Evolutionary conservation across 371 early-diverging fungal genomes (phyloP).

Genomic region (Mortierella sp.): DNA sequence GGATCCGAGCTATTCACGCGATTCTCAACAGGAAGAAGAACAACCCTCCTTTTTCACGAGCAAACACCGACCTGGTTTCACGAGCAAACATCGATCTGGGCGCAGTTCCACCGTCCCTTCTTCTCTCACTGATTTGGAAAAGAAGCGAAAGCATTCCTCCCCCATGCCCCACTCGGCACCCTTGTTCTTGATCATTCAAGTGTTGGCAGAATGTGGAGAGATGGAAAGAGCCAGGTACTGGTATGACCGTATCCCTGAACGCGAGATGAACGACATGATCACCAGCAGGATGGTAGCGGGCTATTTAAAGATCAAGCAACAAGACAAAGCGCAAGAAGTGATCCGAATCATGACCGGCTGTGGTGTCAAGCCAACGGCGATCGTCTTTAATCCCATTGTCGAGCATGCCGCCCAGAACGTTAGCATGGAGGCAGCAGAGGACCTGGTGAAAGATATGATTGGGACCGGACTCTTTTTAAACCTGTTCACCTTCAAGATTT

Average conservation of each 20-base stretch:
- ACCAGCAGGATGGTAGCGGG: conserved; percentile 50
- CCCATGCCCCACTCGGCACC: conserved; percentile 47
- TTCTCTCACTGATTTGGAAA: background rate
- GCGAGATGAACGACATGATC: conserved; percentile 37
- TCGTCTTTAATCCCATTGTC: conserved; percentile 47
- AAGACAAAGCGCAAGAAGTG: conserved; percentile 46
- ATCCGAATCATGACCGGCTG: conserved; percentile 48
- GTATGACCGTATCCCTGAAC: conserved; percentile 44
- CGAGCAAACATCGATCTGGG: too few species aligned
- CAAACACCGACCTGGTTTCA: too few species aligned
- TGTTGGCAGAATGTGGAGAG: conserved; percentile 40
- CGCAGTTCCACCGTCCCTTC: background rate
- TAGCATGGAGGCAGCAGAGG: conserved; percentile 42
- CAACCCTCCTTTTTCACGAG: conserved; percentile 35
- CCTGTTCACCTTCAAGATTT: conserved; percentile 42
- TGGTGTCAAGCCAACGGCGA: conserved; percentile 48
- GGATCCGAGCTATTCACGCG: conserved; percentile 32
- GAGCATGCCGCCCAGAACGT: conserved; percentile 31
- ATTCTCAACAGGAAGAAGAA: conserved; percentile 30
- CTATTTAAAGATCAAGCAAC: conserved; percentile 26
- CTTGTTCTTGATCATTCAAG: conserved; percentile 38
- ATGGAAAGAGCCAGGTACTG: conserved; percentile 46
- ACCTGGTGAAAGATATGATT: conserved; percentile 35
- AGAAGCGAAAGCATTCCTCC: conserved; percentile 28
- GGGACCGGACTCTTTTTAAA: conserved; percentile 23